Conservation (phyloP, 257 asterid genomes). For the Scutellaria baicalensis region DNA sequence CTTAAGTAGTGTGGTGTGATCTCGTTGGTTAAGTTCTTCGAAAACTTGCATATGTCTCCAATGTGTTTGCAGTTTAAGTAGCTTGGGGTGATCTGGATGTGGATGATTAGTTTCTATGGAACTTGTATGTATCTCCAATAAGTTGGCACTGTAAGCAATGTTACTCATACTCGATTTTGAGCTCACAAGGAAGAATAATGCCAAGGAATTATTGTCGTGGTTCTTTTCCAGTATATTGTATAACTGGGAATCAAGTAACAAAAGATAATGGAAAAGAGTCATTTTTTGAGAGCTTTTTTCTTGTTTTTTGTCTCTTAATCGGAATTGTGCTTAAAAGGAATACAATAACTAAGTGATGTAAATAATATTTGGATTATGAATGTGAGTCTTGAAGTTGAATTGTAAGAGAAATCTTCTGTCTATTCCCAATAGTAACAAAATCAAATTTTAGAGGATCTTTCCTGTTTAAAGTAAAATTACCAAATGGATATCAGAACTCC, state of each 20-base stretch:
- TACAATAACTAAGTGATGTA: not conserved
- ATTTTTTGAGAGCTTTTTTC: not conserved
- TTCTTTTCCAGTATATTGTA: not conserved
- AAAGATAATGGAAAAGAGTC: not conserved
- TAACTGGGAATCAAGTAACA: not conserved
- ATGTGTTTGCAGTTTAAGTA: not conserved
- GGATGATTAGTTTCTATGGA: not conserved
- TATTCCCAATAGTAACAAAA: not conserved
- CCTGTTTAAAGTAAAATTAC: not conserved
- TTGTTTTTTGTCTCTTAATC: not conserved
- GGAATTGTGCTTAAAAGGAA: not conserved
- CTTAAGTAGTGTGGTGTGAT: not conserved
- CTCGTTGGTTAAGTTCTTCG: not conserved
- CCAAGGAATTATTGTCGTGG: not conserved
- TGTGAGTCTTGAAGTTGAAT: not conserved
- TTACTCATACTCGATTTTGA: not conserved
- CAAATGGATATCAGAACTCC: not conserved
- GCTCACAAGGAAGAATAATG: not conserved
- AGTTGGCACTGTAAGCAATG: not conserved
- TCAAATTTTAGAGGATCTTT: not conserved
- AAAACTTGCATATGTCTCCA: not conserved
- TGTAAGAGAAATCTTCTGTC: not conserved
- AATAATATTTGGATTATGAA: not conserved
- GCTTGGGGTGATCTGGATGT: not conserved
- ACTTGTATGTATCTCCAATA: not conserved